These are phyloP conservation scores for Austroboletus niveus DNA, from an alignment of 1,284 basidiomycete genomes.

Conservation along the genomic window DNA sequence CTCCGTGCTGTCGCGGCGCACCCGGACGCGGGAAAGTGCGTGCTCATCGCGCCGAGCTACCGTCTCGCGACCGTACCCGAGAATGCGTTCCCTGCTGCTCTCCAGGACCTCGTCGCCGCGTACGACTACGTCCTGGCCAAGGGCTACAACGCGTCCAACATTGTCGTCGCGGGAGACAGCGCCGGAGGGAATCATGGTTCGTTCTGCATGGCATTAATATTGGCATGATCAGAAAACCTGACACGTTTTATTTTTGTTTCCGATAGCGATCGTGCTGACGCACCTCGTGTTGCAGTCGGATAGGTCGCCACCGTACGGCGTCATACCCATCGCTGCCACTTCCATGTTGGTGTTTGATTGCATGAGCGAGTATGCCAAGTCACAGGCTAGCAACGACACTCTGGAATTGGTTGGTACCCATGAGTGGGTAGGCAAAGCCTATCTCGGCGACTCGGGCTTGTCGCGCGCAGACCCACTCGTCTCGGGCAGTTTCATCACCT, in stretches of 20 bases:
- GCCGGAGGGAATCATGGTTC: conserved; percentile 26
- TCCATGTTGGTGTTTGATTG: neutral
- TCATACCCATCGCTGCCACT: conserved; percentile 15
- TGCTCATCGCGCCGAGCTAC: conserved; percentile 24
- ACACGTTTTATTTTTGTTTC: neutral
- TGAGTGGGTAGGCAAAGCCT: neutral
- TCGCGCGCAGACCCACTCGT: conserved; percentile 17
- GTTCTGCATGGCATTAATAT: neutral
- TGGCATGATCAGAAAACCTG: no score
- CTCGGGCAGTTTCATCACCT: conserved; percentile 16
- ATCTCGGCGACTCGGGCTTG: conserved; percentile 15
- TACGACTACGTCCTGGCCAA: conserved; percentile 26
- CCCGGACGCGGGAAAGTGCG: conserved; percentile 4
- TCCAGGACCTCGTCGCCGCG: conserved; percentile 23
- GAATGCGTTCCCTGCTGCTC: conserved; percentile 24
- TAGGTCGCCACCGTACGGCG: conserved; percentile 3
- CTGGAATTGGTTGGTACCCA: neutral
- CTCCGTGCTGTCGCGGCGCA: conserved; percentile 11
- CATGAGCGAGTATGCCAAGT: conserved; percentile 3
- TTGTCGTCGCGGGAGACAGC: conserved; percentile 25
- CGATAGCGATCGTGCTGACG: conserved; percentile 23
- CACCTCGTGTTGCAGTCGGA: conserved; percentile 18
- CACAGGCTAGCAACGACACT: conserved; percentile 7
- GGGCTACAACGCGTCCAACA: conserved; percentile 22
- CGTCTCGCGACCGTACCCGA: conserved; percentile 23